Percentiles rank a stretch among this genome's conserved stretches.
phyloP scores from a whole-genome alignment of 169 alveolate species.

The Cryptosporidium tyzzeri region DNA sequence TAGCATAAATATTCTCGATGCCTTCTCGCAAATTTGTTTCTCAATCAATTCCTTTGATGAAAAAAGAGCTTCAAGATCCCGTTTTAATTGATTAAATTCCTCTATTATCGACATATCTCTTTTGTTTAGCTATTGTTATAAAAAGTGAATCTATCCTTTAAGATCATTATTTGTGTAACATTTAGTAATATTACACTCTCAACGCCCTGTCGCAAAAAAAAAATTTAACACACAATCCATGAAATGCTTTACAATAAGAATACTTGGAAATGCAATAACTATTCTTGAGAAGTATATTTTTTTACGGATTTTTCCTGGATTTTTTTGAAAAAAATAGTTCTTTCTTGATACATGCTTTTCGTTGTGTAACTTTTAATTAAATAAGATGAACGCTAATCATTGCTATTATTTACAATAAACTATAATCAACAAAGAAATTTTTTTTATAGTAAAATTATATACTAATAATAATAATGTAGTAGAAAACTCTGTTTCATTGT shows the following conservation, averaged over 20 bases:
- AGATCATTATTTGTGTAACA: neutral
- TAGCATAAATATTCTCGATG: slow-evolving; percentile 9
- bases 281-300: neutral
- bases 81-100: slow-evolving; percentile 42
- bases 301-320: no score
- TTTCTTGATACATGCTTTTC: neutral
- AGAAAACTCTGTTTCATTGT: no score
- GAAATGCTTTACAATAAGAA: neutral
- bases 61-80: slow-evolving; percentile 47
- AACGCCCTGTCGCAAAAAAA: slow-evolving; percentile 38
- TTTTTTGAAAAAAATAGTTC: no score
- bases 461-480: no score
- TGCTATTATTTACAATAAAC: neutral
- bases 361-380: neutral
- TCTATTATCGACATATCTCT: slow-evolving; percentile 22
- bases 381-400: neutral
- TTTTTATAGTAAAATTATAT: no score
- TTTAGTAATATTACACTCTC: neutral
- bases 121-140: neutral
- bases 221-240: neutral
- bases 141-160: neutral
- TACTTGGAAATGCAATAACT: neutral
- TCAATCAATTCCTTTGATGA: slow-evolving; percentile 39
- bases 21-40: slow-evolving; percentile 39
- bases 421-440: no score